Base-by-base conservation (phyloP, 495 filamentous ascomycete genomes). In the Poronia punctata region DNA sequence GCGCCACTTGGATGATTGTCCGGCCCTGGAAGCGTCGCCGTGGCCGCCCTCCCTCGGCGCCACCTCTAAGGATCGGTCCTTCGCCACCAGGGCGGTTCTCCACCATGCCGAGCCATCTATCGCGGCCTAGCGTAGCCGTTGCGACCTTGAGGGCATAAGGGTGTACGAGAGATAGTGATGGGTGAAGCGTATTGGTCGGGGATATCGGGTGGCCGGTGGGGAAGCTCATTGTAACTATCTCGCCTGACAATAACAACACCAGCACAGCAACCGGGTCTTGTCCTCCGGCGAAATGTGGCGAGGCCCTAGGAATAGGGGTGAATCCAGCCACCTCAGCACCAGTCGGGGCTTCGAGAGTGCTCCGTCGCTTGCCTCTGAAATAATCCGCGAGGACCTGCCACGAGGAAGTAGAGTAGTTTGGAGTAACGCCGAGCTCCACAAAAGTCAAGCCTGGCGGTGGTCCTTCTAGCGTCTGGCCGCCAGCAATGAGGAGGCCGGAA, bases 231-330 rank as follows among this genome's bases (percentile, higher is more conserved):
- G 88, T 93, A 36, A 87, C 68, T 21, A 97, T 53, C 64, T 97
- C 93, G 17, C 92, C 92, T 2, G 86, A 90, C 0, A 81, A 78
- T 2, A 96, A 67, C 16, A 94, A 67, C 14, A 78, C 76, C 45
- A 98, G 63, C 3, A 93, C 62, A 2, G 86, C 87, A 35, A 97
- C 80, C 0, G 92, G 92, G 56, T 98, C 93, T 57, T 92, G 83
- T 3, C 78, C 79, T 27, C 93, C 88, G 25, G 78, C 81, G 52
- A 87, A 96, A 57, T 93, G 82, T 1, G 92, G 92, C 2, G 82
- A 84, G 24, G 71, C 52, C 7, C 87, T 78, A 7, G 92, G 90
- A 28, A 96, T 77, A 8, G 92, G 62, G 46, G 83, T 88, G 49
- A 92, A 89, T 39, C 89, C 78, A n/a, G 79, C 66, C 9, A 92